Evolutionary conservation across 2,329 filamentous ascomycete species (phyloP), one percentile per base, ranked within the genome.

Genomic region (Epichloe scottii): DNA sequence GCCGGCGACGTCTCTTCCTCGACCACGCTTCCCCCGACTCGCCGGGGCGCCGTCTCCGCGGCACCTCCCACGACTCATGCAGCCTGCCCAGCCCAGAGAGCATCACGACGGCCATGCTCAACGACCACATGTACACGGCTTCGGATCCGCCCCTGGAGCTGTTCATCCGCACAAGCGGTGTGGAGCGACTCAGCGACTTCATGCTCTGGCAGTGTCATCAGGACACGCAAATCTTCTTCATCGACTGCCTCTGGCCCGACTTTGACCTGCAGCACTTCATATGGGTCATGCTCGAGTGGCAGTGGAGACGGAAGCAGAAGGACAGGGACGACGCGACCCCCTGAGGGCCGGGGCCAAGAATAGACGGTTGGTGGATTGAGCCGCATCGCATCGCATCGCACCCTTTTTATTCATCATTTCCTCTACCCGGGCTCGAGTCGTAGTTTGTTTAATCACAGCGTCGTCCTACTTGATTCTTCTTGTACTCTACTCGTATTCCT

Each of bases 201-300:
- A 93, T 98, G 90, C 81, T 98, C 35, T 98, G 93, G 93, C 93
- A 98, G 68, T 93, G 88, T 60, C 90, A 97, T 63, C 81, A 95
- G 63, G 77, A 91, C 56, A 96, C 93, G 0, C 86, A 95, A 54
- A 85, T 98, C 56, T 88, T 94, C 53, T 98, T 97, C 64, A 70
- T 96, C 51, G 80, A 95, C 60, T 93, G 88, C 57, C 74, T 95
- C 55, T 98, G 93, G 93, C 93, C 93, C 2, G 89, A 96, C 56
- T 96, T 98, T 60, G 89, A 95, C 63, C 75, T 98, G 4, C 91
- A 89, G 82, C 80, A 90, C 53, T 96, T 97, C 67, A 68, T 98
- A 17, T 93, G 91, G 8, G 90, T 98, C 21, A 70, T 98, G 50
- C 74, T 97, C 46, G 89, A 95, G 66, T 98, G 93, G 91, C 81